Base-by-base conservation (phyloP, 345 rosid genomes). In the Capsella bursapastoris region DNA sequence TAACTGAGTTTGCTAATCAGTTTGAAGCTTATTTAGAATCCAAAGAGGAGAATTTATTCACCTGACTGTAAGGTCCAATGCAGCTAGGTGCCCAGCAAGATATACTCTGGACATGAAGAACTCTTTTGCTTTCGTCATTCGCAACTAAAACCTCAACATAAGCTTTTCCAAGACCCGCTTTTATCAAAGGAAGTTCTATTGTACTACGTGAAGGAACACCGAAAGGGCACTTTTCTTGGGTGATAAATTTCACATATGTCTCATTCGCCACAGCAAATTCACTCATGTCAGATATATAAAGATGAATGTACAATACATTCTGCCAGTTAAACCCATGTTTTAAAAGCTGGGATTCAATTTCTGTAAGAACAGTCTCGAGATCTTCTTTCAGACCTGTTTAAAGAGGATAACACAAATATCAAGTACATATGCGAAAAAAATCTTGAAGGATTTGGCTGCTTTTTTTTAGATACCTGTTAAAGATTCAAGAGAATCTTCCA, bases 201-300 rank as follows among this genome's bases (percentile, higher is more conserved):
- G 97, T 95, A 81, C 99, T 90, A 27, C 99, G 94, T 27, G 99
- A 95, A 72, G 99, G 99, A 85, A 95, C 98, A 82, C 99, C 99
- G 40, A 82, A 86, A 70, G 89, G 91, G 75, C 98, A 95, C 74
- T 87, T 90, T 64, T 87, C 98, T 76, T 89, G 97, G 12, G 94
- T 90, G 70, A 95, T 92, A 70, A 86, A 95, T 60, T 78, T 87
- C 76, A 89, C 90, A 79, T 95, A 92, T 8, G 89, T 92, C 80
- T 88, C 90, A 84, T 92, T 95, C 59, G 98, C 98, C 53, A 60
- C 59, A 49, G 88, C 52, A 56, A 92, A 92, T 58, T 89, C 90
- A 79, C 86, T 79, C 97, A 95, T 95, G 85, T 88, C 90, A 70
- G 91, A 86, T 66, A 95, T 85, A 60, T 90, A 92, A 6, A 95